Percentiles rank a stretch among this genome's conserved stretches.
Evolutionary conservation across 1,284 basidiomycete genomes (phyloP).

Genomic region (Xerocomus amazonicus): DNA sequence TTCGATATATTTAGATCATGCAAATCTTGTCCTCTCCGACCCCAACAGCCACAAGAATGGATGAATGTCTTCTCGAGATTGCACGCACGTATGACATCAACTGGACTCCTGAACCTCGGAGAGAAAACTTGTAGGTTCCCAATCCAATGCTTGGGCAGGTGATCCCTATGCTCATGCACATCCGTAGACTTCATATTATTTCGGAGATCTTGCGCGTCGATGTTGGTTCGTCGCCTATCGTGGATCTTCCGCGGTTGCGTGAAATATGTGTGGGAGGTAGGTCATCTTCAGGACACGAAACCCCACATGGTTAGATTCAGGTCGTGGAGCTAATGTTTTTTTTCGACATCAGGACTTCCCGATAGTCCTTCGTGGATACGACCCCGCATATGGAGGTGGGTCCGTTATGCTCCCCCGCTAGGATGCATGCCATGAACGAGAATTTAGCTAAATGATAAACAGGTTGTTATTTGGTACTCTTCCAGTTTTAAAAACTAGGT

Average conservation of each 20-base stretch:
- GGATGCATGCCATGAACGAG: neutral
- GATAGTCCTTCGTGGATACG: conserved; percentile 69
- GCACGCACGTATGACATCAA: conserved; percentile 51
- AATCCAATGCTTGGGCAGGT: neutral
- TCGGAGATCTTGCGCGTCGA: conserved; percentile 54
- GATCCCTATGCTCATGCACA: neutral
- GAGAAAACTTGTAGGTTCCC: conserved; percentile 57
- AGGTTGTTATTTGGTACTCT: conserved; percentile 64
- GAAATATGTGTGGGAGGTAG: conserved; percentile 57
- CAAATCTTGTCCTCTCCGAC: conserved; percentile 48
- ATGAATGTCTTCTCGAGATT: conserved; percentile 52
- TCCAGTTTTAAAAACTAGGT: conserved; percentile 52
- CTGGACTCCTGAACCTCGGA: conserved; percentile 59
- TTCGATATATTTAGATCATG: conserved; percentile 39
- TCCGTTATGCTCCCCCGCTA: neutral
- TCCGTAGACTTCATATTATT: conserved; percentile 46
- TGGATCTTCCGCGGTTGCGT: conserved; percentile 56
- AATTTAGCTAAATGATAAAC: conserved; percentile 4
- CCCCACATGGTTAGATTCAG: neutral
- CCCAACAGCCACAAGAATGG: conserved; percentile 53
- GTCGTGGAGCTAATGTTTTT: conserved; percentile 3
- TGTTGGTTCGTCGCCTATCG: conserved; percentile 42
- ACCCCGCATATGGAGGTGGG: conserved; percentile 71
- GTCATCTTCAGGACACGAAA: conserved; percentile 10
- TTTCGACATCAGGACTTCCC: conserved; percentile 52